These are phyloP conservation scores for Melanomma pulvis-pyrius DNA, from an alignment of 495 filamentous ascomycete species.

Conservation along the genomic window DNA sequence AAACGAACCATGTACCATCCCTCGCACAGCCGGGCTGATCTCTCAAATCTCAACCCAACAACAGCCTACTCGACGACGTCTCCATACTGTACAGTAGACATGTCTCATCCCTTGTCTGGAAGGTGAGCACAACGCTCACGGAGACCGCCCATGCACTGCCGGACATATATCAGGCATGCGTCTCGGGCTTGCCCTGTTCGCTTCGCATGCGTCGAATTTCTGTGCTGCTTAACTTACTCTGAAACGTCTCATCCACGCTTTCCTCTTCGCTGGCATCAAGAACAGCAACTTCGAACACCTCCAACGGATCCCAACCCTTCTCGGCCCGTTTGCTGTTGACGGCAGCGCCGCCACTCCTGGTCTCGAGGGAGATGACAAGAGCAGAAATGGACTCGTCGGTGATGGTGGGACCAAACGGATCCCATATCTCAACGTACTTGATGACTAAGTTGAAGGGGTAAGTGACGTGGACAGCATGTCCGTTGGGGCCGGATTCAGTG, in stretches of 20 bases:
- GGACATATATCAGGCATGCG: conserved; percentile 12
- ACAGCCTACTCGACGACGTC: not conserved
- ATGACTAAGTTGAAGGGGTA: conserved; percentile 57
- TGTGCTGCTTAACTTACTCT: conserved; percentile 82
- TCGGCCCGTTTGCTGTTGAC: conserved; percentile 80
- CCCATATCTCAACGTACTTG: conserved; percentile 80
- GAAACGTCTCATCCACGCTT: conserved; percentile 59
- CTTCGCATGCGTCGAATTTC: conserved; percentile 59
- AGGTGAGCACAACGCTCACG: conserved; percentile 6
- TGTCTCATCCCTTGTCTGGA: conserved; percentile 18
- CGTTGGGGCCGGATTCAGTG: conserved; percentile 53
- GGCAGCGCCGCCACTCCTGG: conserved; percentile 75
- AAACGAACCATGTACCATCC: conserved; percentile 15
- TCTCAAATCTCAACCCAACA: not conserved
- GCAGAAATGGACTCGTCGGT: conserved; percentile 77
- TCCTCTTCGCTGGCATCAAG: conserved; percentile 69
- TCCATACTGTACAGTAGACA: not conserved
- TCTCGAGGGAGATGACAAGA: conserved; percentile 88
- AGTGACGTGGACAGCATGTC: conserved; percentile 53
- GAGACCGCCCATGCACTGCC: not conserved
- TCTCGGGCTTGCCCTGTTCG: conserved; percentile 35
- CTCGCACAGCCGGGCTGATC: not conserved
- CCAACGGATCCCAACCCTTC: conserved; percentile 74
- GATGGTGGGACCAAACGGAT: conserved; percentile 89
- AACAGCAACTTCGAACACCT: conserved; percentile 91